Conservation (phyloP, 1,284 basidiomycete species). For the Boletus semigastroideus region DNA sequence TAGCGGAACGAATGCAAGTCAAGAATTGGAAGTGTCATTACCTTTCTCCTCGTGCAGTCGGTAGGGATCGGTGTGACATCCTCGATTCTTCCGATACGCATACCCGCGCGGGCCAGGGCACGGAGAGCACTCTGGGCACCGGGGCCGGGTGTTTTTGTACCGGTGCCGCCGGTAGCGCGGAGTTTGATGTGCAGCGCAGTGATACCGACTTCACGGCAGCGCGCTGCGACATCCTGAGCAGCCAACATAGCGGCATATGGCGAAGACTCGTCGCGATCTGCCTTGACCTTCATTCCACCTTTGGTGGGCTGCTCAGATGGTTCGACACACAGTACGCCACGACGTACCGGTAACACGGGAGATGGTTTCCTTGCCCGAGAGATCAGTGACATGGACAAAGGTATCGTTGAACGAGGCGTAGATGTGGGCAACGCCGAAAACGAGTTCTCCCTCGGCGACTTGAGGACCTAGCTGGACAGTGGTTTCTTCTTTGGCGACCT, state of each 20-base stretch:
- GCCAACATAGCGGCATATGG: constrained; percentile 99
- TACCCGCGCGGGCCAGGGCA: constrained; percentile 97
- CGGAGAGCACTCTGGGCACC: constrained; percentile 98
- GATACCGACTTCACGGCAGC: constrained; percentile 99
- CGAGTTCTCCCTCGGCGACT: constrained; percentile 92
- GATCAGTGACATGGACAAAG: constrained; percentile 99
- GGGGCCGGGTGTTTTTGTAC: constrained; percentile 98
- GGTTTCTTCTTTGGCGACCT: constrained; percentile 75
- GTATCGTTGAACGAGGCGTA: constrained; percentile 99
- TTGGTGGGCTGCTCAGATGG: not conserved
- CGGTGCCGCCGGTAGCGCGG: constrained; percentile 97
- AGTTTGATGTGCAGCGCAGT: constrained; percentile 98
- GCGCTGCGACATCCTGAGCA: constrained; percentile 93
- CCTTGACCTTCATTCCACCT: constrained; percentile 99
- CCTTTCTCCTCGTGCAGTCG: constrained; percentile 96
- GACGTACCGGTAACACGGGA: constrained; percentile 91
- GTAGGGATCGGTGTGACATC: constrained; percentile 97
- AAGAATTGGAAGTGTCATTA: constrained; percentile 33
- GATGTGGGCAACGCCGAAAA: constrained; percentile 96
- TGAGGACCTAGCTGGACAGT: constrained; percentile 91
- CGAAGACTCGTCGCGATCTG: constrained; percentile 99
- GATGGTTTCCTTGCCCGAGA: constrained; percentile 98
- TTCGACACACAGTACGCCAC: not conserved
- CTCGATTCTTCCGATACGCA: constrained; percentile 98
- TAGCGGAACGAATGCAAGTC: constrained; percentile 1